Base-by-base conservation (phyloP, 208 protist genomes). In the Vickermania spadyakhi region DNA sequence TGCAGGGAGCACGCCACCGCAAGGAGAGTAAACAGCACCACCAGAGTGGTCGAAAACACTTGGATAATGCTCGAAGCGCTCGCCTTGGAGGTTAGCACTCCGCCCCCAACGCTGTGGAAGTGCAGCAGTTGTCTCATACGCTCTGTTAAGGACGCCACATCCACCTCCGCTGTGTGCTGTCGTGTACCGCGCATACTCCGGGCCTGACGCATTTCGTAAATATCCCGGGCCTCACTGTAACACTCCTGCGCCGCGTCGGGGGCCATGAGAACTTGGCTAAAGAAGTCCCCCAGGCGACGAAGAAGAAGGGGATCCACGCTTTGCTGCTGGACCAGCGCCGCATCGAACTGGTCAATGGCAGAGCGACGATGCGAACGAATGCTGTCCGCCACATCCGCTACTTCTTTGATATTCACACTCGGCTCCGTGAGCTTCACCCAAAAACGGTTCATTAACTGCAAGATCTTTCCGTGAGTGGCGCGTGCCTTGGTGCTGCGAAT, bases 341-440 rank as follows among this genome's bases (percentile, higher is more conserved):
- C 23, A 22, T 58, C 49, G 29, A 74, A 74, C 18, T 65, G 54
- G 2, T 31, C 30, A 51, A 74, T 58, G 26, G 62, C 69, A 21
- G 21, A 3, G 13, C 27, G 30, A 23, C 69, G 63, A 41, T 31
- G 28, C 22, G 13, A 25, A 28, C 7, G 7, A 41, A 74, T 68
- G 3, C 23, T n/a, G 23, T 66, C 60, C 2, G 69, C 69, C 18
- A 74, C 4, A 5, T 70, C 29, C 2, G 62, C 56, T 11, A 72
- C 63, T 36, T 71, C 28, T 18, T 42, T 49, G 11, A 74, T 69
- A 42, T 74, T 67, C n/a, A 74, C 69, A 27, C 56, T 70, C 13
- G 63, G 69, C 60, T 74, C 69, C n/a, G 55, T 74, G 14, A 74
- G 60, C 52, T 62, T 50, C 26, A 28, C 23, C 65, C 69, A 74